These are phyloP conservation scores for Phytopythium mirpurense DNA, from an alignment of 352 stramenopile genomes.

Conservation along the genomic window DNA sequence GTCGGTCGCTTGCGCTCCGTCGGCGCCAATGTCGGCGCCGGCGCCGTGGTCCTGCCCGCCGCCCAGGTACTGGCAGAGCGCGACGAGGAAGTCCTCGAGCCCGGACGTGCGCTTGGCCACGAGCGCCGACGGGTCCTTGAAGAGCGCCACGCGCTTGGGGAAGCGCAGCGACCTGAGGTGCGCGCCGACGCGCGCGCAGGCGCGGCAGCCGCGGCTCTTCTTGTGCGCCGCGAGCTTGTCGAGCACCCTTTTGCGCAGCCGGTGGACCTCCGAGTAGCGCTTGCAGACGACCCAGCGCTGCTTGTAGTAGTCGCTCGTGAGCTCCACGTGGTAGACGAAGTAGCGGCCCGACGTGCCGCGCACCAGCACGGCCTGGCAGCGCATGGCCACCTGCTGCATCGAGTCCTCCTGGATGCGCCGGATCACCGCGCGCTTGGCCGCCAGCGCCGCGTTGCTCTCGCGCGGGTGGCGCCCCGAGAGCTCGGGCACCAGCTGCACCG, in stretches of 20 bases:
- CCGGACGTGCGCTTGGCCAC: slow-evolving; percentile 54
- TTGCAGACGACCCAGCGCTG: slow-evolving; percentile 88
- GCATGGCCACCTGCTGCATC: slow-evolving; percentile 70
- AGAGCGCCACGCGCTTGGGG: slow-evolving; percentile 66
- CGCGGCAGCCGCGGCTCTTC: slow-evolving; percentile 42
- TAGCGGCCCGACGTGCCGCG: slow-evolving; percentile 72
- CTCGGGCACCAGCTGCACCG: slow-evolving; percentile 47
- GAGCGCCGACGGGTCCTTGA: slow-evolving; percentile 60
- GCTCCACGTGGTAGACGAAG: slow-evolving; percentile 83
- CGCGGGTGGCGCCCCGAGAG: background rate
- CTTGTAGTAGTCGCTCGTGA: slow-evolving; percentile 87
- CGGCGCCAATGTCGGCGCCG: slow-evolving; percentile 12
- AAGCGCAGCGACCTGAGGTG: slow-evolving; percentile 72
- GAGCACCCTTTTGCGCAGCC: slow-evolving; percentile 69
- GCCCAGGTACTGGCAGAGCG: slow-evolving; percentile 65
- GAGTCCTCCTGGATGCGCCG: slow-evolving; percentile 73
- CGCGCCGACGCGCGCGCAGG: slow-evolving; percentile 45
- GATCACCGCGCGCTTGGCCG: slow-evolving; percentile 66
- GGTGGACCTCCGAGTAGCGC: slow-evolving; percentile 84
- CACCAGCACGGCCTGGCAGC: slow-evolving; percentile 68
- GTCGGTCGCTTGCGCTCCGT: too few species aligned
- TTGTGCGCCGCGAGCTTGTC: slow-evolving; percentile 51
- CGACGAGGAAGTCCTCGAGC: slow-evolving; percentile 76
- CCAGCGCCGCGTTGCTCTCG: slow-evolving; percentile 22
- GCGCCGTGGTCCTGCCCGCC: slow-evolving; percentile 13